Base-by-base conservation (phyloP, 2,329 filamentous ascomycete species). In the Raffaelea deltoideospora region DNA sequence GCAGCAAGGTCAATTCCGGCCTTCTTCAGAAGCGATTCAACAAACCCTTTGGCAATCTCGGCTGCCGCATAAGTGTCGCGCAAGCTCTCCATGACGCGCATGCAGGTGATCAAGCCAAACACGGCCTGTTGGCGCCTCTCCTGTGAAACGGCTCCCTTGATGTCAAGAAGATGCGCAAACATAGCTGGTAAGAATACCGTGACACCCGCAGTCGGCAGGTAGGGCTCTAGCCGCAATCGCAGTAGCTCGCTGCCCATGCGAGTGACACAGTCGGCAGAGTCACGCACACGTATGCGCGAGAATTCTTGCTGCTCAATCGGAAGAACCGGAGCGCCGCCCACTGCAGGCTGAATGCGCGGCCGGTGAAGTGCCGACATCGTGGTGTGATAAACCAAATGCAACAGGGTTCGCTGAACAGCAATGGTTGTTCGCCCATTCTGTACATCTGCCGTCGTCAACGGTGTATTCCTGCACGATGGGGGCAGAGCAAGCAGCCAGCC, bases 321-420 rank as follows among this genome's bases (percentile, higher is more conserved):
- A 44, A 60, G 64, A 14, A 66, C 64, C 7, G 58, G 56, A 46
- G 64, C 64, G 41, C 53, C 53, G 1, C 79, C 74, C 11, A 75
- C 74, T 0, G 79, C 79, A 1, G 86, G 85, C 29, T 94, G 68
- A 41, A 95, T 88, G 46, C 93, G 86, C 3, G 88, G 88, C 22
- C 88, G 77, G 55, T 95, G 87, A 15, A 96, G 67, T 3, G 88
- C 88, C 36, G 85, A 94, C 15, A 92, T 69, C 1, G 87, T 92
- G 2, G 88, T 92, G 55, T 86, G 82, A 57, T 92, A 94, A 2
- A 94, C 76, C 79, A 95, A 92, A 55, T 93, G 85, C 26, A 96
- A 63, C 17, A 95, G 65, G n/a, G 82, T 83, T 33, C 83, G 73
- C 53, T 94, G 85, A 3, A 94, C 46, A 0, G 67, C 67, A 35